phyloP scores from a whole-genome alignment of 805 yeast genomes.

The Wickerhamiella siamensis region DNA sequence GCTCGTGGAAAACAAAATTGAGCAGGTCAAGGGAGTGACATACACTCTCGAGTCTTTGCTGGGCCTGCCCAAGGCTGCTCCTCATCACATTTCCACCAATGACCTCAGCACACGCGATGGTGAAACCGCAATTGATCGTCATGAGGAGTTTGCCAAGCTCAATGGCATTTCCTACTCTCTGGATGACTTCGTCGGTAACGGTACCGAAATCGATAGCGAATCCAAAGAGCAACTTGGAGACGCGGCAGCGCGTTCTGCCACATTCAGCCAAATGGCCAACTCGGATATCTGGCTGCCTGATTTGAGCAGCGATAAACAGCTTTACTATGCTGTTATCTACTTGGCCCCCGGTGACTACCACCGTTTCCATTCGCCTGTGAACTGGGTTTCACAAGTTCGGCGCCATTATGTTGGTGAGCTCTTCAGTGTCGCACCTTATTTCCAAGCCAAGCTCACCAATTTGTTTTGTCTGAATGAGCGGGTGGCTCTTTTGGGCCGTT shows the following conservation, averaged over 20 bases:
- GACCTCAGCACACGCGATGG: slow-evolving; percentile 3
- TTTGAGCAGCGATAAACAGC: slow-evolving; percentile 33
- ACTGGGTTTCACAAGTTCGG: slow-evolving; percentile 89
- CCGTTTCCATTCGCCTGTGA: slow-evolving; percentile 87
- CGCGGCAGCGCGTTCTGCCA: slow-evolving; percentile 30
- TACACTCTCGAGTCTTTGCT: slow-evolving; percentile 78
- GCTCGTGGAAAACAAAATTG: slow-evolving; percentile 66
- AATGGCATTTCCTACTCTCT: slow-evolving; percentile 61
- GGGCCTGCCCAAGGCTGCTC: slow-evolving; percentile 32
- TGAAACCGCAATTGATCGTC: slow-evolving; percentile 32
- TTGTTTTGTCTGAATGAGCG: slow-evolving; percentile 87
- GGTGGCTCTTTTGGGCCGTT: slow-evolving; percentile 85
- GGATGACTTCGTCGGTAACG: slow-evolving; percentile 51
- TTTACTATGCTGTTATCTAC: slow-evolving; percentile 83
- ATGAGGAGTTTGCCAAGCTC: slow-evolving; percentile 61
- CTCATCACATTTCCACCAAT: slow-evolving; percentile 3
- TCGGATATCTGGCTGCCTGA: slow-evolving; percentile 15
- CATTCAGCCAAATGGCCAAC: slow-evolving; percentile 7
- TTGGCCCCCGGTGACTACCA: slow-evolving; percentile 98
- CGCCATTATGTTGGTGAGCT: slow-evolving; percentile 94
- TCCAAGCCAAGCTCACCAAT: slow-evolving; percentile 75
- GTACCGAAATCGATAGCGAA: slow-evolving; percentile 26
- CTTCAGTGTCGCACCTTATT: slow-evolving; percentile 91
- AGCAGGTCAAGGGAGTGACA: slow-evolving; percentile 93
- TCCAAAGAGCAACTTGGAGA: slow-evolving; percentile 48